A percentile compares a stretch with the other conserved stretches of the same genome.
These are phyloP conservation scores for Marchantia polymorpha DNA, from an alignment of 225 moss, liverwort and hornwort species.

Conservation along the genomic window DNA sequence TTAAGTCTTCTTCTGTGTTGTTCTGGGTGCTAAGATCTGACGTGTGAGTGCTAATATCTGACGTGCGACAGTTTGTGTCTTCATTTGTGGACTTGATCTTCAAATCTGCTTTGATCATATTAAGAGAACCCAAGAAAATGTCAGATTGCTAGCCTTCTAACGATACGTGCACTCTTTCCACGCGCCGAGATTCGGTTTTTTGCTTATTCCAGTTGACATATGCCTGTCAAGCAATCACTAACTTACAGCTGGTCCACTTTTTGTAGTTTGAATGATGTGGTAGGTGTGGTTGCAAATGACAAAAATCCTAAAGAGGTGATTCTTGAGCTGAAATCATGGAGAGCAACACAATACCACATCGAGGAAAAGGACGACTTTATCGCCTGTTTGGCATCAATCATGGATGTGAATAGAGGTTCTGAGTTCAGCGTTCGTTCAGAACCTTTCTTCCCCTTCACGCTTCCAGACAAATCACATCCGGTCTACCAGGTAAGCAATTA, in stretches of 20 bases:
- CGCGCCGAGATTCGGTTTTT: neutral
- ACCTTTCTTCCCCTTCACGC: slow-evolving; percentile 71
- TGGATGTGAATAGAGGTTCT: slow-evolving; percentile 68
- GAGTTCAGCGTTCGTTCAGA: slow-evolving; percentile 87
- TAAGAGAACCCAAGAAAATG: too few species aligned
- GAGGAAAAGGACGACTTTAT: slow-evolving; percentile 86
- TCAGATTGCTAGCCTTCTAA: too few species aligned
- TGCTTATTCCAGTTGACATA: neutral
- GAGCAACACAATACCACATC: slow-evolving; percentile 78
- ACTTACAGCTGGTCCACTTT: slow-evolving; percentile 23
- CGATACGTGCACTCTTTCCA: too few species aligned
- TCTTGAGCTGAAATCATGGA: slow-evolving; percentile 94
- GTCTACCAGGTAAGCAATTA: slow-evolving; percentile 59
- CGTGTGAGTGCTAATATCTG: too few species aligned
- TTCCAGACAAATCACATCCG: slow-evolving; percentile 77
- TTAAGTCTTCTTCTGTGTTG: too few species aligned
- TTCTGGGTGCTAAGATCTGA: too few species aligned
- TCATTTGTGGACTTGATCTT: too few species aligned
- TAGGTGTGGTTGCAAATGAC: slow-evolving; percentile 86
- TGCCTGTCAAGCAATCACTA: neutral
- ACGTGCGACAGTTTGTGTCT: too few species aligned
- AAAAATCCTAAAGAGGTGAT: slow-evolving; percentile 74
- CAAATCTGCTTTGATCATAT: too few species aligned
- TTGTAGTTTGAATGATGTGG: slow-evolving; percentile 85
- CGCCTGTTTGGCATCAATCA: slow-evolving; percentile 77